These are phyloP conservation scores for Fusarium sp. DNA, from an alignment of 2,329 filamentous ascomycete genomes.

Conservation along the genomic window DNA sequence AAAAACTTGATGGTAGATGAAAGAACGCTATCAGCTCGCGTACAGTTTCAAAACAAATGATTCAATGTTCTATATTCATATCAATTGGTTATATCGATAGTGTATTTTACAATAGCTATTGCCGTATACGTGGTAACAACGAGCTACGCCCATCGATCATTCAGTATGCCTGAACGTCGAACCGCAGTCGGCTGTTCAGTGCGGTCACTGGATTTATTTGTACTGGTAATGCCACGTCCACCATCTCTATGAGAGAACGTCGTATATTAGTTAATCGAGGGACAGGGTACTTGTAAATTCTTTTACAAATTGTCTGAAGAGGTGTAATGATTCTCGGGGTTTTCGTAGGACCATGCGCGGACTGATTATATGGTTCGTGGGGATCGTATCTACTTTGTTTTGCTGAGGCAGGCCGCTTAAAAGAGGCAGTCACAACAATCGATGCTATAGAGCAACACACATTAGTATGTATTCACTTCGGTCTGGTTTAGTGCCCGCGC, in stretches of 20 bases:
- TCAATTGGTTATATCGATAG: conserved; percentile 8
- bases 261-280: neutral
- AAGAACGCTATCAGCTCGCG: conserved; percentile 34
- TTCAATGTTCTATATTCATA: conserved; percentile 3
- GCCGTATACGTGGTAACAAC: neutral
- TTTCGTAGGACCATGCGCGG: neutral
- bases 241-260: conserved; percentile 2
- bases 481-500: neutral
- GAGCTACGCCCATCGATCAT: neutral
- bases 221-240: neutral
- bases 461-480: neutral
- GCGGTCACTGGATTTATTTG: neutral
- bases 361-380: neutral
- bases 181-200: neutral
- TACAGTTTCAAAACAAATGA: conserved; percentile 22
- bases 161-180: neutral
- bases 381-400: conserved; percentile 2
- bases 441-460: conserved; percentile 40
- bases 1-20: conserved; percentile 36
- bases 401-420: conserved; percentile 31
- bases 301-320: conserved; percentile 13
- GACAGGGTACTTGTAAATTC: conserved; percentile 8
- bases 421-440: conserved; percentile 55
- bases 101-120: neutral
- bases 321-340: neutral